Evolutionary conservation across 2,329 filamentous ascomycete species (phyloP).

Genomic region (Exophiala lecanii-corni): DNA sequence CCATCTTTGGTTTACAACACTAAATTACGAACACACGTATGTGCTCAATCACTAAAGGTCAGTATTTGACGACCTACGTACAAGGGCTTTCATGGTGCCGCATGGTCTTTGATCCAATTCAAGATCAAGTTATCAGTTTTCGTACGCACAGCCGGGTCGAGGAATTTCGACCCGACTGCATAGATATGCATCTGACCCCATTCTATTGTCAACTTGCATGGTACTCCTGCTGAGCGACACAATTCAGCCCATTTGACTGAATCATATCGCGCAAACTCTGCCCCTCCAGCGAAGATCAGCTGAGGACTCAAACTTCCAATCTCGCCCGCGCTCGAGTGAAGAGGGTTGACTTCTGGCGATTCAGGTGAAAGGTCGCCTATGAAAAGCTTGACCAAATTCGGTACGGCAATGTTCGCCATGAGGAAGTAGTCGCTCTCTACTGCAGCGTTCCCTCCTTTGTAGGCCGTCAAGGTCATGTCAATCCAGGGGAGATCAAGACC

Average conservation of each 20-base stretch:
- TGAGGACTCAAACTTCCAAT: slow-evolving; percentile 5
- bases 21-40: no score
- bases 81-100: no score
- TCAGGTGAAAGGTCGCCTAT: slow-evolving; percentile 1
- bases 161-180: slow-evolving; percentile 9
- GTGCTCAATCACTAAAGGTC: background rate
- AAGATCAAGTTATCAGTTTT: slow-evolving; percentile 12
- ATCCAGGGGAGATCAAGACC: slow-evolving; percentile 89
- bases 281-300: slow-evolving; percentile 8
- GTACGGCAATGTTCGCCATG: slow-evolving; percentile 4
- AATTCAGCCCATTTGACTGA: slow-evolving; percentile 7
- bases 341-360: slow-evolving; percentile 10
- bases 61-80: no score
- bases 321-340: slow-evolving; percentile 1
- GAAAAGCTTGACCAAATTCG: slow-evolving; percentile 1
- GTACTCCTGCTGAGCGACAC: slow-evolving; percentile 2
- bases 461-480: slow-evolving; percentile 59
- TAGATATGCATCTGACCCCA: slow-evolving; percentile 14
- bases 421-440: slow-evolving; percentile 14
- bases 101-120: slow-evolving; percentile 10
- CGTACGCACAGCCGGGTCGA: slow-evolving; percentile 3
- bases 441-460: slow-evolving; percentile 9
- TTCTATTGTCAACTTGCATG: slow-evolving; percentile 6
- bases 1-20: no score
- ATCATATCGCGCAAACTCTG: slow-evolving; percentile 11